Base-by-base conservation (phyloP, 2,329 filamentous ascomycete species). In the Epichloe sp. region DNA sequence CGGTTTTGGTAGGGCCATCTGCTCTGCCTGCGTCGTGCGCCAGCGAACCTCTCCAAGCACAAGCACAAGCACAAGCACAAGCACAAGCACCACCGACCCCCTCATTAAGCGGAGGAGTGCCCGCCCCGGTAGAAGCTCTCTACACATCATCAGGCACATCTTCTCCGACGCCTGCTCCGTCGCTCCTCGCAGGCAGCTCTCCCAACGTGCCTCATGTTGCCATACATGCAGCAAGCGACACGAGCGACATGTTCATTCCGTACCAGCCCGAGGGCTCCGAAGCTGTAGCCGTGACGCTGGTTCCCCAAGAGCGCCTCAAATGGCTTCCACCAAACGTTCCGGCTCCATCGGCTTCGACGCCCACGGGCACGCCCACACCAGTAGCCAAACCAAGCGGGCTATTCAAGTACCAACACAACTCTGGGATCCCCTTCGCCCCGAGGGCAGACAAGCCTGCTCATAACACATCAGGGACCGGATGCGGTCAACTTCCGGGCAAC, bases 201-300 rank as follows among this genome's bases (percentile, higher is more conserved):
- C 64, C 65, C 17, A 47, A 52, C 4, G 53, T 62, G 10, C 60
- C 61, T 2, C 61, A 60, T 11, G 60, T 62, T 7, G 53, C 60
- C 5, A 50, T 62, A n/a, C 59, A 64, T 26, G 51, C 58, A 15
- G 57, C 55, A 38, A 55, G 52, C 23, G 60, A 64, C 42, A 44
- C 50, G 3, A 47, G 55, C 2, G 70, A 75, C 48, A 58, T 74
- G 21, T 80, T 80, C 54, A 66, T 80, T 23, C 69, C 70, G 0
- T 80, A 79, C 54, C 74, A 80, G 53, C 76, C 78, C 0, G 71
- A 77, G n/a, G 78, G 77, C 0, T 72, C 75, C 1, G 54, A 65
- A 0, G 68, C 76, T 0, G 60, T 63, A 0, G 68, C 76, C 0
- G 60, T 63, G 4, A 49, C 69, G 1, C 54, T 71, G 15, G 57